These are phyloP conservation scores for Leccinum angustisporum DNA, from an alignment of 1,284 basidiomycete species.

Conservation along the genomic window DNA sequence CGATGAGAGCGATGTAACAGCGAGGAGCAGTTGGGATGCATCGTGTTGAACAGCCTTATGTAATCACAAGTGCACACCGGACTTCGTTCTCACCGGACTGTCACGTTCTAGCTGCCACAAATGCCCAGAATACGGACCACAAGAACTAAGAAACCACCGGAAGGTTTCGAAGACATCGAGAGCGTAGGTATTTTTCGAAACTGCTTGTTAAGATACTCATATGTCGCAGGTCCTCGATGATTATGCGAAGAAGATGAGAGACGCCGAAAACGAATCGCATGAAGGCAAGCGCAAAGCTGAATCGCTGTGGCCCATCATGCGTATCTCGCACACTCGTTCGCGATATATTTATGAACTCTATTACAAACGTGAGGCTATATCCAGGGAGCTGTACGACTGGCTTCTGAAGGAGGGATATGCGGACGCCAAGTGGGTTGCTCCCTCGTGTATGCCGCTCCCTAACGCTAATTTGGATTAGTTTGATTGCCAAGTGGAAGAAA, in stretches of 20 bases:
- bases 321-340: slow-evolving; percentile 92
- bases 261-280: slow-evolving; percentile 96
- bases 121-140: slow-evolving; percentile 98
- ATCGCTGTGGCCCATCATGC: slow-evolving; percentile 99
- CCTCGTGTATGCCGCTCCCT: slow-evolving; percentile 2
- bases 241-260: slow-evolving; percentile 95
- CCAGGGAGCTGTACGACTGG: slow-evolving; percentile 96
- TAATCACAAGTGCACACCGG: slow-evolving; percentile 15
- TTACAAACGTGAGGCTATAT: slow-evolving; percentile 97
- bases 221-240: slow-evolving; percentile 79
- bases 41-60: slow-evolving; percentile 22
- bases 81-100: slow-evolving; percentile 2
- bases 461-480: slow-evolving; percentile 46
- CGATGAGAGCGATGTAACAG: slow-evolving; percentile 15
- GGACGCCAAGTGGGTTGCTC: slow-evolving; percentile 83
- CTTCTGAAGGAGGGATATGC: slow-evolving; percentile 96
- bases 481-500: slow-evolving; percentile 99
- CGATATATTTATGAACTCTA: slow-evolving; percentile 98
- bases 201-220: slow-evolving; percentile 7
- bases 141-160: slow-evolving; percentile 93
- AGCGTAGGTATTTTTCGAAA: slow-evolving; percentile 42
- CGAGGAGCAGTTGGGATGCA: slow-evolving; percentile 1
- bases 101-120: slow-evolving; percentile 14
- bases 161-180: slow-evolving; percentile 97
- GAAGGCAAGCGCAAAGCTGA: slow-evolving; percentile 98